Percentiles rank a stretch among this genome's conserved stretches.
phyloP scores from a whole-genome alignment of 305 asterid genomes.

The Plantago coronopus region DNA sequence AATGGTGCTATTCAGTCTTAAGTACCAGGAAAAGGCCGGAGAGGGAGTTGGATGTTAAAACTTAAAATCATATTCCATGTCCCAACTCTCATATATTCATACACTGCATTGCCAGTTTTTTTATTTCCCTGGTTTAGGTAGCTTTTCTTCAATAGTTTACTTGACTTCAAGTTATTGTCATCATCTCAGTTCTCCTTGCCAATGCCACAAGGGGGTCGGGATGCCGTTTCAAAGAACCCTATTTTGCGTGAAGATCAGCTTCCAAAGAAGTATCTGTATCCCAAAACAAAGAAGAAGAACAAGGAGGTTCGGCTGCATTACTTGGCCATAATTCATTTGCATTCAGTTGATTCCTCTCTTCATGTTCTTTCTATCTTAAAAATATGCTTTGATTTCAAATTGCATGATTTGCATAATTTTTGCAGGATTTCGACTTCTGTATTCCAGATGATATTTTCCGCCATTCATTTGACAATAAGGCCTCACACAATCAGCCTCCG shows the following conservation, averaged over 20 bases:
- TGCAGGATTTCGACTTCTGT: conserved; percentile 44
- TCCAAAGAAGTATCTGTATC: conserved; percentile 77
- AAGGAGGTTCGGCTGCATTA: conserved; percentile 46
- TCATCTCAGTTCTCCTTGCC: conserved; percentile 80
- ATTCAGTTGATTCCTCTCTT: neutral
- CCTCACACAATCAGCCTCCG: conserved; percentile 92
- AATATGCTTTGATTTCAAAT: neutral
- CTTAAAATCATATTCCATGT: neutral
- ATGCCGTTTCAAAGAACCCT: conserved; percentile 81
- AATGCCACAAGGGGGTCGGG: conserved; percentile 90
- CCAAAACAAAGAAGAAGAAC: conserved; percentile 75
- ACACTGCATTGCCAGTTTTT: too few relatives aligned
- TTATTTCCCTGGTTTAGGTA: neutral
- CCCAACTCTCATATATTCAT: neutral
- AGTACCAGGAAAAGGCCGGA: neutral
- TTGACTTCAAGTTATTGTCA: conserved; percentile 5
- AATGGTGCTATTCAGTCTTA: neutral
- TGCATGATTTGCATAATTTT: neutral
- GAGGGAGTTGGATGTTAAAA: neutral
- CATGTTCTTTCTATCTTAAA: neutral
- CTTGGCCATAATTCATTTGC: neutral
- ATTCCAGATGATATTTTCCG: conserved; percentile 59
- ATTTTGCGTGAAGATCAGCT: conserved; percentile 94
- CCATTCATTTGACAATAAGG: conserved; percentile 62
- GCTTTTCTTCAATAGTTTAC: neutral